Evolutionary conservation across 352 stramenopile species (phyloP), one percentile per base, ranked within the genome.

Genomic region (Pythium utonaiense): DNA sequence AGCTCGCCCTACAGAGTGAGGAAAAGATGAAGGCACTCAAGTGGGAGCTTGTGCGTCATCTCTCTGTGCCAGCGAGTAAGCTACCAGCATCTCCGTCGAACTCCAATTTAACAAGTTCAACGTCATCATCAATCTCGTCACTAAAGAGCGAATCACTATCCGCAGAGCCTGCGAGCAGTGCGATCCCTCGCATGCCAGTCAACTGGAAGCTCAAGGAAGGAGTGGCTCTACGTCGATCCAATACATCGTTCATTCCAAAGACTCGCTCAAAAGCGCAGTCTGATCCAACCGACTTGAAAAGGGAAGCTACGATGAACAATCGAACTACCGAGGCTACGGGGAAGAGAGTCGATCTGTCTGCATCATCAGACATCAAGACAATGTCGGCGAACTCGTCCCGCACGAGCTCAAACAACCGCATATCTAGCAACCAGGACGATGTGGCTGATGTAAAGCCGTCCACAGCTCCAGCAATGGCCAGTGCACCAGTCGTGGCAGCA

Each of bases 1-100:
- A 69, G 17, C 58, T 63, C 21, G 77, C 74, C 6, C 31, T 62
- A 4, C 67, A 83, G 27, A 75, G 60, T 9, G 79, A 91, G 53
- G 78, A 89, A 24, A 77, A 77, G 36, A 81, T 84, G 69, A 86
- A 88, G 59, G 81, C 74, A 3, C 55, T 91, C 33, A 88, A 91
- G 47, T 91, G 79, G 78, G 81, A 91, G 57, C 69, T 91, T 12
- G 75, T 91, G 34, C 81, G 81, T 0, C 74, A 83, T 14, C 63
- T 87, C 3, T 71, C 69, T 3, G 58, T 71, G 6, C 62, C 50
- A 10, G 31, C 25, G 2, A 28, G 25, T 12, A 44, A 40, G 3
- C 50, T 52, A 24, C 42, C 49, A 19, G 24, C 17, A 1, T 71
- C 62, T 16, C 33, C 51, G 6, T 33, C 41, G 6, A 44, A 16